Conservation (phyloP, 192 early-diverging fungal genomes). For the Coemansia sp. region DNA sequence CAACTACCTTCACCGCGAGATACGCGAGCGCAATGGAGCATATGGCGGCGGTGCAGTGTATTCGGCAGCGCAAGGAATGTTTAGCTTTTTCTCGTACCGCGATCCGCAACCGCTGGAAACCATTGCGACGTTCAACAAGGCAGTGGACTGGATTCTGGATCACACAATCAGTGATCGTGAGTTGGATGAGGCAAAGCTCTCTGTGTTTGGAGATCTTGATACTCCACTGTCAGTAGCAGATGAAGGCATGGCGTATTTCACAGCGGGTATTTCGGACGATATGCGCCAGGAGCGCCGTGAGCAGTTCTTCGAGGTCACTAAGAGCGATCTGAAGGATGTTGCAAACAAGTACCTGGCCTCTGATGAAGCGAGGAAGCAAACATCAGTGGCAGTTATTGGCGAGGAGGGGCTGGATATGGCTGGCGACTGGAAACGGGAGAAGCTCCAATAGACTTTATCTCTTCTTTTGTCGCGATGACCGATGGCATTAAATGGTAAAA, state of each 20-base stretch:
- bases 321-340: constrained; percentile 67
- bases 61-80: constrained; percentile 70
- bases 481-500: no score
- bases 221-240: constrained; percentile 75
- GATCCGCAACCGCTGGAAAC: constrained; percentile 81
- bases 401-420: constrained; percentile 38
- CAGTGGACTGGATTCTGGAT: constrained; percentile 65
- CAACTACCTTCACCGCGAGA: constrained; percentile 91
- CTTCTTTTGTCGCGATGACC: constrained; percentile 11
- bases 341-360: constrained; percentile 65
- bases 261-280: constrained; percentile 76
- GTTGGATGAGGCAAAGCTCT: constrained; percentile 88
- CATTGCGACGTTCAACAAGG: constrained; percentile 63
- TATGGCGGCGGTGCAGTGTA: constrained; percentile 90
- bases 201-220: constrained; percentile 84
- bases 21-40: constrained; percentile 95
- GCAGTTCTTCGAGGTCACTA: constrained; percentile 65
- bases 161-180: constrained; percentile 58
- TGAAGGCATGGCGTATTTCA: constrained; percentile 84
- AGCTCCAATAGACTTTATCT: constrained; percentile 13
- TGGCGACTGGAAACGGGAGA: constrained; percentile 35
- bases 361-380: background rate
- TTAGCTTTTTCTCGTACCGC: constrained; percentile 91
- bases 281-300: constrained; percentile 85
- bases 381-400: constrained; percentile 49